Conservation (phyloP, 805 yeast genomes). For the Candida adriatica region DNA sequence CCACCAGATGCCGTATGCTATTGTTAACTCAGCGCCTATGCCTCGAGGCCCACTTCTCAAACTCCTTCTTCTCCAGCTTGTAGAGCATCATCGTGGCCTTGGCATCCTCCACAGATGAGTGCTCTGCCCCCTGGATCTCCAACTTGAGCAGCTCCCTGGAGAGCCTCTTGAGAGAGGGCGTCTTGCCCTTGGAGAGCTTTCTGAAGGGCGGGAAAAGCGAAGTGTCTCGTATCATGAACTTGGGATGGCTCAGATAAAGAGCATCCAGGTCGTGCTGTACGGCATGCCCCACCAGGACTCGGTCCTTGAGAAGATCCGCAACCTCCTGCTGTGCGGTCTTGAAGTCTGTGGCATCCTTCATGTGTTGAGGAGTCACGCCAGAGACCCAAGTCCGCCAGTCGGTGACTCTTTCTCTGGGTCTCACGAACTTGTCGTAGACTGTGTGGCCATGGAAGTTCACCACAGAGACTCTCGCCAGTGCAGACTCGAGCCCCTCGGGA, state of each 20-base stretch:
- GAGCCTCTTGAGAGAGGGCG: slow-evolving; percentile 67
- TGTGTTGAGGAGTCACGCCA: slow-evolving; percentile 68
- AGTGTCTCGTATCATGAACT: slow-evolving; percentile 63
- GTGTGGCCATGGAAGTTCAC: slow-evolving; percentile 77
- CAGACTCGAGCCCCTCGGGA: slow-evolving; percentile 58
- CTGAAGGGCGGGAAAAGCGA: slow-evolving; percentile 54
- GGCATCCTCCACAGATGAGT: slow-evolving; percentile 89
- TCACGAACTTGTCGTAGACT: slow-evolving; percentile 66
- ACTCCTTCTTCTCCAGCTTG: slow-evolving; percentile 51
- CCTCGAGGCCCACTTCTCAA: slow-evolving; percentile 35
- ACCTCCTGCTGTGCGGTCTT: slow-evolving; percentile 58
- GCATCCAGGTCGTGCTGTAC: slow-evolving; percentile 71
- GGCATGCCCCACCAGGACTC: slow-evolving; percentile 79
- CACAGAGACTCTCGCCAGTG: slow-evolving; percentile 78
- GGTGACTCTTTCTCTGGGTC: slow-evolving; percentile 67
- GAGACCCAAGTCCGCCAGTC: slow-evolving; percentile 94
- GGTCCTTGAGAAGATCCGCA: slow-evolving; percentile 43
- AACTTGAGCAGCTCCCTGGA: slow-evolving; percentile 47
- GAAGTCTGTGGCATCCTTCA: slow-evolving; percentile 62
- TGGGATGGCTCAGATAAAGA: slow-evolving; percentile 62
- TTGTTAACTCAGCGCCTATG: slow-evolving; percentile 4
- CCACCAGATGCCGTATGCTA: too few species aligned
- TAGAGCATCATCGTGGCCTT: slow-evolving; percentile 81
- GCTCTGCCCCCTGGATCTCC: slow-evolving; percentile 67
- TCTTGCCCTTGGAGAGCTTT: slow-evolving; percentile 53